A percentile compares a stretch with the other conserved stretches of the same genome.
phyloP scores from a whole-genome alignment of 306 rosid genomes.

The Nissolia schottii region DNA sequence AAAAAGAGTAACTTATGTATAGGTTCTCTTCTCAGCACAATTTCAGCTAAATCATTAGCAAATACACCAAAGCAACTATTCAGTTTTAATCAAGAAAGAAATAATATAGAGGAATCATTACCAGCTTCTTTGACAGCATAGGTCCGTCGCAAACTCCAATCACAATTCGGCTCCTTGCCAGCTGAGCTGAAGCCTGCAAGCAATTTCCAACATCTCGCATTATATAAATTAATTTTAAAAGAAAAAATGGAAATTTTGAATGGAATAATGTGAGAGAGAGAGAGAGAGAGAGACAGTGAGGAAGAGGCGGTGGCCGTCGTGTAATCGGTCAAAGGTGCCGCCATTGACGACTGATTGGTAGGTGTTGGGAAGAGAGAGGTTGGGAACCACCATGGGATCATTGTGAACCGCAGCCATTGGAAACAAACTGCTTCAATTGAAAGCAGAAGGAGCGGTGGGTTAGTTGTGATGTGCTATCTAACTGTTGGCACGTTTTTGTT shows the following conservation, averaged over 20 bases:
- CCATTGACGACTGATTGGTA: constrained; percentile 79
- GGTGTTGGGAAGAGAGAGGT: constrained; percentile 68
- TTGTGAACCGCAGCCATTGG: constrained; percentile 51
- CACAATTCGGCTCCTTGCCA: constrained; percentile 62
- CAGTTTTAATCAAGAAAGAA: background rate
- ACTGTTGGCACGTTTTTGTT: too few relatives aligned
- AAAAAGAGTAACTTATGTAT: background rate
- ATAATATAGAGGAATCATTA: constrained; percentile 3
- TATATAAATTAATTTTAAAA: background rate
- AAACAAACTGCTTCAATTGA: background rate
- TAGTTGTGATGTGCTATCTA: too few relatives aligned
- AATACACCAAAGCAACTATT: background rate
- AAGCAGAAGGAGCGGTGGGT: background rate
- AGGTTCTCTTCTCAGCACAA: background rate
- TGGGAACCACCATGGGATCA: constrained; percentile 39
- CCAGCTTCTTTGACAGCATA: constrained; percentile 79
- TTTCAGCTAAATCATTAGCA: background rate
- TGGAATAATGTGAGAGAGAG: background rate
- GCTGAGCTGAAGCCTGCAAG: constrained; percentile 65
- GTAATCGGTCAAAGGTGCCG: constrained; percentile 90
- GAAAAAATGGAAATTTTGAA: background rate
- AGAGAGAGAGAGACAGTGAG: constrained; percentile 54
- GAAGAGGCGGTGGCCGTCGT: constrained; percentile 87
- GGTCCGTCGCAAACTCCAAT: constrained; percentile 89
- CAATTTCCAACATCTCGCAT: background rate